Base-by-base conservation (phyloP, 2,329 filamentous ascomycete genomes). In the Microdochium trichocladiopsis region DNA sequence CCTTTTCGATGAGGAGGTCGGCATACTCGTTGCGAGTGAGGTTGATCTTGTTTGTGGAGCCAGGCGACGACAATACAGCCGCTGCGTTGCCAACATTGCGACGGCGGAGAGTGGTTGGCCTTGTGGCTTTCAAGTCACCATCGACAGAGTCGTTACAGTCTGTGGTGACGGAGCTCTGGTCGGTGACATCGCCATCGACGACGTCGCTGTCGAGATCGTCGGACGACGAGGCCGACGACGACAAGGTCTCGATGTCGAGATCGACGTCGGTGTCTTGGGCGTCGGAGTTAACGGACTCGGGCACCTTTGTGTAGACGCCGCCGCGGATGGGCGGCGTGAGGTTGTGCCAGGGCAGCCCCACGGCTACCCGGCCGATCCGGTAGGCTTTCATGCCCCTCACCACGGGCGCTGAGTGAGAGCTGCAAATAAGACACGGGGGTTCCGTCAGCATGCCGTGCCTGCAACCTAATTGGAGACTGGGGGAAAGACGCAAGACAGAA, bases 291-390 rank as follows among this genome's bases (percentile, higher is more conserved):
- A 25, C 25, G 33, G 47, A 23, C 22, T 51, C 43, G n/a, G 25
- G 2, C 18, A 22, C 36, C 28, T 59, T 57, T 56, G 61, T 63
- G 59, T 64, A 74, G 61, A 75, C 61, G 47, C 74, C 74, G 41
- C 76, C 73, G 61, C 77, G 73, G 55, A 85, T 83, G 57, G 82
- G 82, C 52, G 82, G 82, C 57, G 75, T 77, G 58, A 77, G 71
- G 67, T 82, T 83, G 55, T 68, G 66, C 82, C 82, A 86, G 36
- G 74, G 41, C n/a, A 21, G 74, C 56, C 76, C 73, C 51, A 68
- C 61, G 48, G 78, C 70, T 61, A 74, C 76, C 60, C 74, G 76
- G 58, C 81, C 82, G 58, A 86, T 82, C 58, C 78, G 79, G 66
- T 76, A 83, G 59, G 75, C 73, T 63, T 75, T 78, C 79, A 86